phyloP scores from a whole-genome alignment of 2,329 filamentous ascomycete species.

The Ophiostoma tasmaniense region DNA sequence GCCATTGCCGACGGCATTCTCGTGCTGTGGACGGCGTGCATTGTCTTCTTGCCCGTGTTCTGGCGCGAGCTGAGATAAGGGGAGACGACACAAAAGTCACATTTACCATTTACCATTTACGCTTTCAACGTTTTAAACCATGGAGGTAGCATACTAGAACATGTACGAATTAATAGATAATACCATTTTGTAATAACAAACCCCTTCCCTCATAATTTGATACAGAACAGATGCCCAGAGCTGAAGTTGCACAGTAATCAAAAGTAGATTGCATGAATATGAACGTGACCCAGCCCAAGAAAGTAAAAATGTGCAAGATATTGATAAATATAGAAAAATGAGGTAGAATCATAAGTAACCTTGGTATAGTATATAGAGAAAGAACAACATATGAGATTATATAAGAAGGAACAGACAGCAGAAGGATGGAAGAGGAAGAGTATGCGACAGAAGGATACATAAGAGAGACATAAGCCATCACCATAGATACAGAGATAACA shows the following conservation, averaged over 20 bases:
- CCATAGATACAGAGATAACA: background rate
- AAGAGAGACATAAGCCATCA: background rate
- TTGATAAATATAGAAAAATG: background rate
- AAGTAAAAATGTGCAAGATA: background rate
- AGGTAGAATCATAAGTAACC: background rate
- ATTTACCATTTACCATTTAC: background rate
- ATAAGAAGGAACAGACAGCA: background rate
- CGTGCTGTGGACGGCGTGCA: conserved; percentile 71
- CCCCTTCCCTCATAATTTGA: background rate
- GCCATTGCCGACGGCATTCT: conserved; percentile 56
- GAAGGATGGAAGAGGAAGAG: background rate
- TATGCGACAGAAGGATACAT: background rate
- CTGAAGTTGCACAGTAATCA: background rate
- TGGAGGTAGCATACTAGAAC: background rate
- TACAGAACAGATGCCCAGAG: background rate
- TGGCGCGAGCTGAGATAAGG: conserved; percentile 30
- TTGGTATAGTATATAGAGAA: conserved; percentile 8
- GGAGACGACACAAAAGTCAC: background rate
- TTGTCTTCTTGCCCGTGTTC: conserved; percentile 77
- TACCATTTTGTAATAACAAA: conserved; percentile 1
- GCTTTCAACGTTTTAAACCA: background rate
- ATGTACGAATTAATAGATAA: conserved; percentile 1
- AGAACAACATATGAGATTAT: background rate
- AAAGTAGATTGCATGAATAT: background rate
- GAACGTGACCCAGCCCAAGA: background rate